phyloP scores from a whole-genome alignment of 2,329 filamentous ascomycete species.

The Colletotrichum ledebouriae region DNA sequence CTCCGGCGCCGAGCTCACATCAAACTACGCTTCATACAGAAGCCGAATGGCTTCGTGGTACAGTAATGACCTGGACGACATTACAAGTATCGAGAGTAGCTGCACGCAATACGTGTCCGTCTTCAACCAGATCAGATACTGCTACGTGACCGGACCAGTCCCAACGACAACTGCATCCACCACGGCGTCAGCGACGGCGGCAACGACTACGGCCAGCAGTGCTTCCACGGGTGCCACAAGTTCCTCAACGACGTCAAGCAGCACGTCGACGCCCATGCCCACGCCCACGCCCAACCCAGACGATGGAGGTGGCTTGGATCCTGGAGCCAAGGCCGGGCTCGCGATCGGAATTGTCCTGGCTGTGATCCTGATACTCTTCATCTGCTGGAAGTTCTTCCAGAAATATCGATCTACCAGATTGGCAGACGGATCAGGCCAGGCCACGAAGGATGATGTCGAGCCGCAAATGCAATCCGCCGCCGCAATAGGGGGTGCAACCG shows the following conservation, averaged over 20 bases:
- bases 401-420: slow-evolving; percentile 17
- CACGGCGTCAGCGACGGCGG: background rate
- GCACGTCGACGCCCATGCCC: slow-evolving; percentile 10
- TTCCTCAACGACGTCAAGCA: slow-evolving; percentile 8
- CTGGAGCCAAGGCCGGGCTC: slow-evolving; percentile 33
- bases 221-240: slow-evolving; percentile 4
- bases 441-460: background rate
- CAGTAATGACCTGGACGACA: slow-evolving; percentile 33
- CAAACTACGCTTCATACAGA: slow-evolving; percentile 27
- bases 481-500: slow-evolving; percentile 7
- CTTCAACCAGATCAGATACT: slow-evolving; percentile 27
- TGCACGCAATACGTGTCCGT: slow-evolving; percentile 32
- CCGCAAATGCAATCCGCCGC: slow-evolving; percentile 14
- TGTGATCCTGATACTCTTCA: slow-evolving; percentile 22
- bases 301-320: slow-evolving; percentile 14
- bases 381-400: slow-evolving; percentile 27
- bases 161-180: slow-evolving; percentile 21
- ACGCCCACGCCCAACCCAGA: slow-evolving; percentile 23
- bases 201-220: slow-evolving; percentile 14
- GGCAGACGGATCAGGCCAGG: background rate
- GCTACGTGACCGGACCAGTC: slow-evolving; percentile 29
- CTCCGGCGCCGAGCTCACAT: slow-evolving; percentile 30
- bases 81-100: slow-evolving; percentile 33
- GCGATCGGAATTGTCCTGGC: slow-evolving; percentile 33
- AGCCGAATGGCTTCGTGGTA: slow-evolving; percentile 39